A percentile compares a stretch with the other conserved stretches of the same genome.
Conservation (phyloP, 1,284 basidiomycete species). For the Coniophora puteana region DNA sequence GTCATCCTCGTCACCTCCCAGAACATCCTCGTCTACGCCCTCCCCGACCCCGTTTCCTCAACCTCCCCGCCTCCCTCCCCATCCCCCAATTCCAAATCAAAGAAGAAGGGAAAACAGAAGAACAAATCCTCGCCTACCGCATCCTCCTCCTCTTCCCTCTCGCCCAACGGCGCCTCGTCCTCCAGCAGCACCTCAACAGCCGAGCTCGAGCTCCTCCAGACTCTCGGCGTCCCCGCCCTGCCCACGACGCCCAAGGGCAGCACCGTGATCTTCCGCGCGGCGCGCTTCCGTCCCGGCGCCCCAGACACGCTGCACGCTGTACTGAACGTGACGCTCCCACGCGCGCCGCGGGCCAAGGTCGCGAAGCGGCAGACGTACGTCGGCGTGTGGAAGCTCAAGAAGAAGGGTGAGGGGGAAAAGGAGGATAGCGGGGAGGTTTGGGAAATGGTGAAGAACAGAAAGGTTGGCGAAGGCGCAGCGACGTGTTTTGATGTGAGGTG, state of each 20-base stretch:
- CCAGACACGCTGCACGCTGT: conserved; percentile 64
- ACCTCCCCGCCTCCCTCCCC: conserved; percentile 7
- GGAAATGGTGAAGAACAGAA: conserved; percentile 50
- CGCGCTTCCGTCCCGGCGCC: conserved; percentile 60
- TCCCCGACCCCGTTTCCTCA: too few species aligned
- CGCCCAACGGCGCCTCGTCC: background rate
- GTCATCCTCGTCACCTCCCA: conserved; percentile 62
- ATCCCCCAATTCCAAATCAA: conserved; percentile 26
- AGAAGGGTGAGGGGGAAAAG: conserved; percentile 43
- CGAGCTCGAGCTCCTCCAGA: conserved; percentile 43
- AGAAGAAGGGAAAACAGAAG: conserved; percentile 46
- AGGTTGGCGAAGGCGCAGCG: conserved; percentile 73
- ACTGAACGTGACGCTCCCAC: conserved; percentile 65
- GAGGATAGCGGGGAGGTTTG: conserved; percentile 28
- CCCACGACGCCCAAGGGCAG: conserved; percentile 45
- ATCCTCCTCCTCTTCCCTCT: too few species aligned
- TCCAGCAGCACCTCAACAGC: conserved; percentile 15
- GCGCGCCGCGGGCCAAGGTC: conserved; percentile 49
- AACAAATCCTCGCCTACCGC: conserved; percentile 15
- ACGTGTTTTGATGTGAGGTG: conserved; percentile 89
- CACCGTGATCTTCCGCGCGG: conserved; percentile 63
- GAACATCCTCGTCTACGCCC: conserved; percentile 57
- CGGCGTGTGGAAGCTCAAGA: conserved; percentile 58
- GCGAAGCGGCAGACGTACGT: conserved; percentile 57
- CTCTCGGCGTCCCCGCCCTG: conserved; percentile 51